Base-by-base conservation (phyloP, 116 monocot species). In the Iris pallida region DNA sequence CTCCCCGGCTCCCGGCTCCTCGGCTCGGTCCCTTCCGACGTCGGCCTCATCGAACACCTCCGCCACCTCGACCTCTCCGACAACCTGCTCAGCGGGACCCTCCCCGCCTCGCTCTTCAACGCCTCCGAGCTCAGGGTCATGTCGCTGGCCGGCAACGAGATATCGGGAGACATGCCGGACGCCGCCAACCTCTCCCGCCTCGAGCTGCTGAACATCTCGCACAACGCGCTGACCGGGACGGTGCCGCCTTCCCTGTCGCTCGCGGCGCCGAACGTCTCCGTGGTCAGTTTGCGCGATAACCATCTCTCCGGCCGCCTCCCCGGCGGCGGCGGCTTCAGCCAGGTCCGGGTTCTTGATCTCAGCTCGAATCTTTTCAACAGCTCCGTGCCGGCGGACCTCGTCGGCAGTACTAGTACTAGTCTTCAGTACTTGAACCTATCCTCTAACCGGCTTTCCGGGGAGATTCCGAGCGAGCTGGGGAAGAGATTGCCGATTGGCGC, bases 21-120 rank as follows among this genome's bases (percentile, higher is more conserved):
- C 6, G 98, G 98, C 57, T 71, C 86, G 41, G 46, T 96, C 7
- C 61, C 83, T 1, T 42, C 70, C 16, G 90, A 98, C 42, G 71
- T 98, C 40, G 78, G 73, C 65, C 69, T 78, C 46, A 16, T 98
- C 52, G 82, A 82, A 47, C 85, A 93, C 81, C 98, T 98, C 73
- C 93, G 88, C 53, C 86, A 84, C 78, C 86, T 98, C 71, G 98
- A 98, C 67, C 78, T 98, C 64, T 93, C 93, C 58, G 72, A 76
- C 63, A 98, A 98, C 74, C 69, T 60, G 17, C 80, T 98, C 76
- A 88, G 82, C 56, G 98, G 93, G 7, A 72, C 81, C 14, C 62
- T 98, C 12, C 88, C 93, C 5, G 7, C 57, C 16, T 59, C 81
- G 5, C 79, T 97, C 16, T 78, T 85, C 75, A 73, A 75, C 60